phyloP scores from a whole-genome alignment of 257 asterid species.

The Nicotiana obtusifolia region DNA sequence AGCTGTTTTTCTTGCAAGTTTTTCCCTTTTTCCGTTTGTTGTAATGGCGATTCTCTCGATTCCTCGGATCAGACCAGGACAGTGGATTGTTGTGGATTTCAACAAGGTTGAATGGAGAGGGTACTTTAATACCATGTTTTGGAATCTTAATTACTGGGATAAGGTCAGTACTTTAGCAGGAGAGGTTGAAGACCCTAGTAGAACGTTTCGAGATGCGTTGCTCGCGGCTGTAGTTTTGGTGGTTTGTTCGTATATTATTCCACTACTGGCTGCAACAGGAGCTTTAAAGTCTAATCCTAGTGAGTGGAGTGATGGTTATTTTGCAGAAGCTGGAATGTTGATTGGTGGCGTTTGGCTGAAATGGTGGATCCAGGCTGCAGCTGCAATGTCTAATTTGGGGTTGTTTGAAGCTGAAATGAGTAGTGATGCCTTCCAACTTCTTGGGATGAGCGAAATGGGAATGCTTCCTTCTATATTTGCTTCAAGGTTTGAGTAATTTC shows the following conservation, averaged over 20 bases:
- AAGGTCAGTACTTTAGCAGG: slow-evolving; percentile 17
- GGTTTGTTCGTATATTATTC: slow-evolving; percentile 6
- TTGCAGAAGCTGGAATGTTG: slow-evolving; percentile 46
- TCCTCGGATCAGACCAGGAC: slow-evolving; percentile 7
- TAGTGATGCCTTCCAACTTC: slow-evolving; percentile 77
- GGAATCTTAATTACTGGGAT: slow-evolving; percentile 21
- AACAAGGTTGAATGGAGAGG: slow-evolving; percentile 13
- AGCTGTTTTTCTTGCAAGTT: slow-evolving; percentile 12
- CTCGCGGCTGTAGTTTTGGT: slow-evolving; percentile 5
- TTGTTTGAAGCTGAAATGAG: slow-evolving; percentile 94
- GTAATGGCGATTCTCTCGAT: slow-evolving; percentile 19
- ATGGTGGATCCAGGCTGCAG: slow-evolving; percentile 93
- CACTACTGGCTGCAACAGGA: slow-evolving; percentile 16
- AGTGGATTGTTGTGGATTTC: slow-evolving; percentile 14
- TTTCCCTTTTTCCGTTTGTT: slow-evolving; percentile 10
- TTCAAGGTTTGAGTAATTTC: slow-evolving; percentile 37
- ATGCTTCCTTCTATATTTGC: slow-evolving; percentile 83
- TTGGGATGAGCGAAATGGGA: slow-evolving; percentile 93
- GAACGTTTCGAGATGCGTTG: slow-evolving; percentile 12
- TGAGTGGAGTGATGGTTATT: slow-evolving; percentile 20
- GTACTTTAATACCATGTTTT: slow-evolving; percentile 16
- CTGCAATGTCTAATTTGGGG: slow-evolving; percentile 91
- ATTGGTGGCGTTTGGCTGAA: slow-evolving; percentile 86
- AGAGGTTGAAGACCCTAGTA: slow-evolving; percentile 14
- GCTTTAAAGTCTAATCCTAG: slow-evolving; percentile 1